These are phyloP conservation scores for Calonectria henricotiae DNA, from an alignment of 2,329 filamentous ascomycete species.

Conservation along the genomic window DNA sequence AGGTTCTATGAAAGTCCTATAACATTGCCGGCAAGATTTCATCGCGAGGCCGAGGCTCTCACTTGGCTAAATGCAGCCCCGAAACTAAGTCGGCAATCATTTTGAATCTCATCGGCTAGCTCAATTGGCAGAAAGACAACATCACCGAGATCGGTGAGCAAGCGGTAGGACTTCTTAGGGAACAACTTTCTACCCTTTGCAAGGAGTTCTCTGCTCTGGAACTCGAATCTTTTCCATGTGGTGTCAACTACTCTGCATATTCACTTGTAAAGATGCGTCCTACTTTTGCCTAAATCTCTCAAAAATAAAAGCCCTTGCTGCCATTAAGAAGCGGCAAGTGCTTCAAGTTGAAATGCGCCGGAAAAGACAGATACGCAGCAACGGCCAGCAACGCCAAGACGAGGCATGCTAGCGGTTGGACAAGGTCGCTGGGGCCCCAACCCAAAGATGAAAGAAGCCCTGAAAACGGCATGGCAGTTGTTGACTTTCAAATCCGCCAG, in stretches of 20 bases:
- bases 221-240: slow-evolving; percentile 6
- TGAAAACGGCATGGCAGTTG: background rate
- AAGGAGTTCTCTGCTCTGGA: slow-evolving; percentile 6
- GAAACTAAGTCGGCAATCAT: slow-evolving; percentile 10
- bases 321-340: slow-evolving; percentile 10
- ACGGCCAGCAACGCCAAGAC: background rate
- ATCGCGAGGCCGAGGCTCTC: background rate
- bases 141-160: slow-evolving; percentile 9
- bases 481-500: background rate
- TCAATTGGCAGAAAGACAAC: slow-evolving; percentile 18
- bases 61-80: background rate
- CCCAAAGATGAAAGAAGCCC: slow-evolving; percentile 1
- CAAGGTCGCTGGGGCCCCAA: slow-evolving; percentile 4
- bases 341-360: slow-evolving; percentile 12
- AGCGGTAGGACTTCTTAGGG: slow-evolving; percentile 6
- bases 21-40: background rate
- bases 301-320: background rate
- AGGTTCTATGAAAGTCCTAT: slow-evolving; percentile 3
- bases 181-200: slow-evolving; percentile 10
- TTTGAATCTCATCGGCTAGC: slow-evolving; percentile 1
- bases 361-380: slow-evolving; percentile 2
- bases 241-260: background rate
- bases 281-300: slow-evolving; percentile 17
- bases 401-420: slow-evolving; percentile 2
- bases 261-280: background rate